A percentile compares a stretch with the other conserved stretches of the same genome.
Conservation (phyloP, 78 protist genomes). For the Dictyostelium brefeldianum region DNA sequence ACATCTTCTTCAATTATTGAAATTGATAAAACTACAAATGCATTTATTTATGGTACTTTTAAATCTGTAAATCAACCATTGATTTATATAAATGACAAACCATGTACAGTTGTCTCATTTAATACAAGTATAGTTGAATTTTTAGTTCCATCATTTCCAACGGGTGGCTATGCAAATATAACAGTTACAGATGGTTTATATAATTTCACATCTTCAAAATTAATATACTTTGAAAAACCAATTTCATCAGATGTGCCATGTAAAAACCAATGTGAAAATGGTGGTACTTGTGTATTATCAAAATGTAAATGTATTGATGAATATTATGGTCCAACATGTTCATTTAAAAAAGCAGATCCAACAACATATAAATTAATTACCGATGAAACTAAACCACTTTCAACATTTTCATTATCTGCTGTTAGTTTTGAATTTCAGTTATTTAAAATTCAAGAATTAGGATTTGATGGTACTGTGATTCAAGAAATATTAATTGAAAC, state of each 20-base stretch:
- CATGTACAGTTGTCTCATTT: background rate
- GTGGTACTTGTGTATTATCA: conserved; percentile 36
- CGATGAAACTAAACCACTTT: background rate
- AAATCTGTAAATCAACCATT: background rate
- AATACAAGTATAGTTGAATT: background rate
- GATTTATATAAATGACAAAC: background rate
- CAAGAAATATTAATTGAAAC: background rate
- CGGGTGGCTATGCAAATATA: background rate
- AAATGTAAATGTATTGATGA: conserved; percentile 21
- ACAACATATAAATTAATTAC: background rate
- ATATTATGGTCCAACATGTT: conserved; percentile 23
- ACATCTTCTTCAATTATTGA: background rate
- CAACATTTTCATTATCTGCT: background rate
- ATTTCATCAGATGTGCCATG: background rate
- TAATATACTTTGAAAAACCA: background rate
- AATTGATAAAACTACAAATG: too few species aligned
- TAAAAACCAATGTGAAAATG: background rate
- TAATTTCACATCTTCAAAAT: background rate
- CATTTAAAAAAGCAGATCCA: background rate
- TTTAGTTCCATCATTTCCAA: background rate
- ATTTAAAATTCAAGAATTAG: conserved; percentile 20
- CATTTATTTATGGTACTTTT: too few species aligned
- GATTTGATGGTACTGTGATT: background rate
- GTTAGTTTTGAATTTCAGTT: conserved; percentile 15
- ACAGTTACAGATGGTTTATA: background rate